Conservation (phyloP, 2,329 filamentous ascomycete genomes). For the Sporothrix brasiliensis region DNA sequence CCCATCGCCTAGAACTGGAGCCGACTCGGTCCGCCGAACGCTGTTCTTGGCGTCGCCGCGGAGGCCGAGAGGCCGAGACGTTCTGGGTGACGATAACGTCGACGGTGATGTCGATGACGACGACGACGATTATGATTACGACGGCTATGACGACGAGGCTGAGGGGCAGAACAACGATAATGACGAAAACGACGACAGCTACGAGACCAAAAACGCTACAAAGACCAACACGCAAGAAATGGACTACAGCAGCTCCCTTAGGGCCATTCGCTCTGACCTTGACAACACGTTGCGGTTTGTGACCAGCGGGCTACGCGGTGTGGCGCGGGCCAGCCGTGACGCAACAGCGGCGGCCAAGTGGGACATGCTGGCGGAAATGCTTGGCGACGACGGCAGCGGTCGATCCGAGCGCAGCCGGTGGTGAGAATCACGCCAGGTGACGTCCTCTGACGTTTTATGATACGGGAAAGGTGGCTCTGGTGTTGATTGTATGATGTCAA, state of each 20-base stretch:
- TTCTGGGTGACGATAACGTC: slow-evolving; percentile 33
- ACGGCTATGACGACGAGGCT: background rate
- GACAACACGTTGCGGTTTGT: slow-evolving; percentile 70
- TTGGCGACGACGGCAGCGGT: slow-evolving; percentile 56
- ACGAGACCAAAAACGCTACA: slow-evolving; percentile 24
- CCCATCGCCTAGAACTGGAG: background rate
- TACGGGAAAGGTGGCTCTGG: background rate
- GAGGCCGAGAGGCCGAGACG: background rate
- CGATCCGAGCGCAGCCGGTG: slow-evolving; percentile 17
- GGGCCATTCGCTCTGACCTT: slow-evolving; percentile 63
- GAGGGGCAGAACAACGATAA: background rate
- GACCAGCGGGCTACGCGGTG: slow-evolving; percentile 69
- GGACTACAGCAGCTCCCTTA: slow-evolving; percentile 57
- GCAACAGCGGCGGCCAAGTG: slow-evolving; percentile 60
- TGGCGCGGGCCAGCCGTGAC: slow-evolving; percentile 73
- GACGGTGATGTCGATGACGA: slow-evolving; percentile 36
- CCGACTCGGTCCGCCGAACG: slow-evolving; percentile 32
- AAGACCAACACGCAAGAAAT: slow-evolving; percentile 24
- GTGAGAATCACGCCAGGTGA: slow-evolving; percentile 1
- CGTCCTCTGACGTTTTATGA: background rate
- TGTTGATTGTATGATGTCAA: background rate
- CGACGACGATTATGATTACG: slow-evolving; percentile 34
- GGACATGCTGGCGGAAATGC: slow-evolving; percentile 79
- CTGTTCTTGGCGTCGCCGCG: slow-evolving; percentile 27
- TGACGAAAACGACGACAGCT: slow-evolving; percentile 36